Evolutionary conservation across 768 basidiomycete species (phyloP).

Genomic region (Naganishia vaughanmartiniae): DNA sequence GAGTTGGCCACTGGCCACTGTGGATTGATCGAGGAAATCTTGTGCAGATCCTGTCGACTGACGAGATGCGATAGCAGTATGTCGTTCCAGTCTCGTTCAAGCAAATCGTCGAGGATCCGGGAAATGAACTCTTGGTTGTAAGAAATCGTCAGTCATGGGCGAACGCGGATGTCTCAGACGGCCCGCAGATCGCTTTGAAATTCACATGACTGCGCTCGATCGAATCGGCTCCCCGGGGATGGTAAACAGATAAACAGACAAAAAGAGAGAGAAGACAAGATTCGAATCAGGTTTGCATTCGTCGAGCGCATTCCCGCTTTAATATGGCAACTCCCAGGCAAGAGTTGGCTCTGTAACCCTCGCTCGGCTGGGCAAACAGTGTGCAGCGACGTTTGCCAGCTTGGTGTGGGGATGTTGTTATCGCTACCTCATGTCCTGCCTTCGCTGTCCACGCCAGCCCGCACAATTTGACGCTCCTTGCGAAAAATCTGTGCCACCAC

Average conservation of each 20-base stretch:
- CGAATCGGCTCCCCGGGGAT: no score
- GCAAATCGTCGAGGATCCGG: no score
- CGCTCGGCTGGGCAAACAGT: neutral
- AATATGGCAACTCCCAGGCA: neutral
- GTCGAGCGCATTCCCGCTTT: neutral
- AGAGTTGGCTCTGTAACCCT: neutral
- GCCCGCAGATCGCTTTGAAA: neutral
- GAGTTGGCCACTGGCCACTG: no score
- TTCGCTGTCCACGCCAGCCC: neutral
- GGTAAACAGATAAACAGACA: neutral
- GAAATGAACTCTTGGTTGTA: no score
- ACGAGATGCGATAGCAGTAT: no score
- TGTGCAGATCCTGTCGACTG: no score
- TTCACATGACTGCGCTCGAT: neutral
- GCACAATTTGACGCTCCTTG: conserved; percentile 8
- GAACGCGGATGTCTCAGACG: neutral
- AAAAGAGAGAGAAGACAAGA: neutral
- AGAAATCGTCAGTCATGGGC: no score
- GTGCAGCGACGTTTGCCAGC: neutral
- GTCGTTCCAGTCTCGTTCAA: no score
- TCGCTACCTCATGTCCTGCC: neutral
- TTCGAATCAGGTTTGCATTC: neutral
- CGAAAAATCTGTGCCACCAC: conserved; percentile 25
- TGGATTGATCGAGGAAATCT: no score
- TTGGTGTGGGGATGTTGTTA: neutral